Evolutionary conservation across 805 yeast genomes (phyloP), one percentile per base, ranked within the genome.

Genomic region (Saturnispora hagleri): DNA sequence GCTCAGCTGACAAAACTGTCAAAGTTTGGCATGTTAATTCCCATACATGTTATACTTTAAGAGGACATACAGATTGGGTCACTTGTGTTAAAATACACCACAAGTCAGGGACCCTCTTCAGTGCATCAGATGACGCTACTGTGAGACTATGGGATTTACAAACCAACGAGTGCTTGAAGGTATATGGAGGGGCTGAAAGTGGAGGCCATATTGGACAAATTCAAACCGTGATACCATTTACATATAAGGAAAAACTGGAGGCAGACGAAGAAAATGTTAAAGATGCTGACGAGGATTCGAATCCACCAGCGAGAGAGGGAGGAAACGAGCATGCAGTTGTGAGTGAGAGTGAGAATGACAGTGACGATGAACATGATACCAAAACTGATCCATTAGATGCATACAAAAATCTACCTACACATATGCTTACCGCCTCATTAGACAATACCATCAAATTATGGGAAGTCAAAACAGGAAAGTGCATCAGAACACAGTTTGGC

Each of bases 11-110:
- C 69, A 77, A 80, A 56, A 89, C 96, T 0, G 85, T 93, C 51
- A 89, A 89, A 66, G 90, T 93, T 13, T 93, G 99, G 99, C 95
- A 93, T 65, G 96, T 93, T 45, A 96, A 87, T 64, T 81, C 89
- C 6, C 76, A 96, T 69, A 86, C 95, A 0, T 93, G 97, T 63
- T 88, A 85, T 67, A 89, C 98, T 0, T 73, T 93, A 53, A 75
- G 97, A 42, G 99, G 99, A 6, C 99, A 93, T 65, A 77, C 85
- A 0, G 97, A 87, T 59, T 84, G 95, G 82, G 97, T 93, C 18
- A 89, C 88, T 57, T 80, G 86, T 55, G 98, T 93, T 50, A 86
- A 86, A 69, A 80, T 90, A 51, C 96, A 90, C 66, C 76, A 86
- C 3, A 79, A 79, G 51, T 82, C 95, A 43, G 79, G 80, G 54